phyloP scores from a whole-genome alignment of 768 basidiomycete species.

The Chalciporus piperatus region DNA sequence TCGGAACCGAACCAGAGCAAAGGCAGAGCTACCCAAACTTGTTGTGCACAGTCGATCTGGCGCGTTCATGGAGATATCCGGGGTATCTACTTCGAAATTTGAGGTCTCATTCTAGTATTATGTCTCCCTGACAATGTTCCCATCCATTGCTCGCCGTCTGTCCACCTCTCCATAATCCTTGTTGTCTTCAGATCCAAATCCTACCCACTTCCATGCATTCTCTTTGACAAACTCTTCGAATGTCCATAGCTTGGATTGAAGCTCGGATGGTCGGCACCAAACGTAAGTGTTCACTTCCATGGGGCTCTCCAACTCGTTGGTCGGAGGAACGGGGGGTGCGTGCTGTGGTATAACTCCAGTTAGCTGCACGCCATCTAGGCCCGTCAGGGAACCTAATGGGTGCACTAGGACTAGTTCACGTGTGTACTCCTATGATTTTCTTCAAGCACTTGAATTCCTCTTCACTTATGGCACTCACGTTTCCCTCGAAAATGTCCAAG shows the following conservation, averaged over 20 bases:
- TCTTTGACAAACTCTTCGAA: conserved; percentile 78
- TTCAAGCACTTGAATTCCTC: background rate
- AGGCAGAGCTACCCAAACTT: no score
- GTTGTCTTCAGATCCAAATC: conserved; percentile 33
- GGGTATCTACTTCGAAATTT: background rate
- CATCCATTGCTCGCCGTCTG: conserved; percentile 40
- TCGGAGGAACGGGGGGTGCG: conserved; percentile 40
- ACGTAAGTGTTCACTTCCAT: conserved; percentile 72
- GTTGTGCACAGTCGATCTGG: no score
- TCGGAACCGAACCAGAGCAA: no score
- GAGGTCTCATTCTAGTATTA: background rate
- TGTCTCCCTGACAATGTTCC: conserved; percentile 22
- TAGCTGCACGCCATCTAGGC: conserved; percentile 24
- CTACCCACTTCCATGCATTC: conserved; percentile 79
- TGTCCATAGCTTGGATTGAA: conserved; percentile 70
- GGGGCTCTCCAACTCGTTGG: conserved; percentile 31
- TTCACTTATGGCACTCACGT: conserved; percentile 41
- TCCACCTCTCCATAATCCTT: conserved; percentile 54
- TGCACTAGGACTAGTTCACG: conserved; percentile 53
- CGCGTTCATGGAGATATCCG: no score
- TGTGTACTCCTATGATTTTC: conserved; percentile 61
- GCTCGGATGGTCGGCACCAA: conserved; percentile 43
- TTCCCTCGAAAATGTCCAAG: conserved; percentile 82
- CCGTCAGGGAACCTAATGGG: conserved; percentile 46
- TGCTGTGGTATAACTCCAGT: conserved; percentile 38